phyloP scores from a whole-genome alignment of 257 asterid genomes.

The Mentha longifolia region DNA sequence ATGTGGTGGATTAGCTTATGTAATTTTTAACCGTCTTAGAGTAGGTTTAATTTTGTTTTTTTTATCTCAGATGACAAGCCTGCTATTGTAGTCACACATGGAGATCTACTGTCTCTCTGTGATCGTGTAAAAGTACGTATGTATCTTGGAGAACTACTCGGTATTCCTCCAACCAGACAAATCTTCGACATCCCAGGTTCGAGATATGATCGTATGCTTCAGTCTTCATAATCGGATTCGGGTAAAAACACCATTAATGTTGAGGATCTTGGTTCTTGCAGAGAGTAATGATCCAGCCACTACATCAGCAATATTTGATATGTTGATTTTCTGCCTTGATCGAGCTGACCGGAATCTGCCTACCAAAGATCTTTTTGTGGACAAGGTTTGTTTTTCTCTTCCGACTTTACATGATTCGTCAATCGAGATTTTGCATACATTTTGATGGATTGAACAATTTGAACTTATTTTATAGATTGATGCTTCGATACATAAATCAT shows the following conservation, averaged over 20 bases:
- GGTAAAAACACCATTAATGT: not conserved
- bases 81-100: slow-evolving; percentile 81
- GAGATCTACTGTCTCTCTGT: slow-evolving; percentile 68
- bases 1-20: no score
- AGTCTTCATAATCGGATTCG: not conserved
- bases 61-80: slow-evolving; percentile 79
- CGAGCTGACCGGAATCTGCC: slow-evolving; percentile 78
- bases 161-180: slow-evolving; percentile 69
- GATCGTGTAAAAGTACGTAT: slow-evolving; percentile 64
- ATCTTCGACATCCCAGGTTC: slow-evolving; percentile 88
- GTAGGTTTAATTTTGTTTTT: not conserved
- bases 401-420: not conserved
- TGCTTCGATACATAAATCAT: no score
- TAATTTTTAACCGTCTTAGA: not conserved
- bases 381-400: slow-evolving; percentile 47
- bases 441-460: no score
- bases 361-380: slow-evolving; percentile 27
- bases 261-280: slow-evolving; percentile 34
- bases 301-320: slow-evolving; percentile 50
- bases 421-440: no score
- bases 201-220: not conserved
- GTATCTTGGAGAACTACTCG: slow-evolving; percentile 69
- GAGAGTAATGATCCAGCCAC: slow-evolving; percentile 55
- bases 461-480: not conserved
- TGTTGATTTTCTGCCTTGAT: slow-evolving; percentile 67